A percentile compares a stretch with the other conserved stretches of the same genome.
Evolutionary conservation across 257 asterid species (phyloP).

Genomic region (Fraxinus anomala): DNA sequence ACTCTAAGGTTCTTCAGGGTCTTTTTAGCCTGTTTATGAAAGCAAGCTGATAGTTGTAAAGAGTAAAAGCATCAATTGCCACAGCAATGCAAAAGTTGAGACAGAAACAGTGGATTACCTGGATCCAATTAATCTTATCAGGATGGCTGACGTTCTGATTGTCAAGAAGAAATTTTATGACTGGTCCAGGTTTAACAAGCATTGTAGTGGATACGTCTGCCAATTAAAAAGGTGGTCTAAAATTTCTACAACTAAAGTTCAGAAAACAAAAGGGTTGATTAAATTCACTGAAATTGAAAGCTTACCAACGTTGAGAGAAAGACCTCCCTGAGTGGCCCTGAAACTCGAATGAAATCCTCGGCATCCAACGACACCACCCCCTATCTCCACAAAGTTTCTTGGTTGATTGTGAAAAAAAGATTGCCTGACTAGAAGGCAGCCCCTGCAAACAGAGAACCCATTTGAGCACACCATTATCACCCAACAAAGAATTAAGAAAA

Average conservation of each 20-base stretch:
- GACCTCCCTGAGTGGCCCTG: conserved; percentile 65
- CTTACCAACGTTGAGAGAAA: conserved; percentile 66
- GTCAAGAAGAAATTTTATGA: conserved; percentile 49
- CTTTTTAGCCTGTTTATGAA: conserved; percentile 56
- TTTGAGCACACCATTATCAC: conserved; percentile 4
- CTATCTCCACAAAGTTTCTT: conserved; percentile 45
- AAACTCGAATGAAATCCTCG: conserved; percentile 79
- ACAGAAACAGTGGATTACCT: conserved; percentile 39
- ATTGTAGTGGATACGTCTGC: conserved; percentile 75
- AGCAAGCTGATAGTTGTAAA: conserved; percentile 8
- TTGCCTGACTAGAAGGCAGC: conserved; percentile 75
- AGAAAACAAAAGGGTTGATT: not conserved
- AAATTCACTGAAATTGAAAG: not conserved
- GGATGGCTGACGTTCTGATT: conserved; percentile 59
- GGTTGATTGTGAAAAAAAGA: conserved; percentile 64
- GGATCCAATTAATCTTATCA: conserved; percentile 50
- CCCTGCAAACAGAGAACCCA: conserved; percentile 39
- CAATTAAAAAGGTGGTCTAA: conserved; percentile 7
- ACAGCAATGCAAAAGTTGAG: not conserved
- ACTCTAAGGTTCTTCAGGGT: conserved; percentile 60
- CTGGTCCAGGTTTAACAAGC: conserved; percentile 70
- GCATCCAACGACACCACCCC: conserved; percentile 74
- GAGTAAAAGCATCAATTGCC: not conserved
- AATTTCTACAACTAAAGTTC: not conserved
- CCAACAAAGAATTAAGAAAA: not conserved